Evolutionary conservation across 305 asterid species (phyloP), one percentile per base, ranked within the genome.

Genomic region (Fraxinus xanthoxyloides): DNA sequence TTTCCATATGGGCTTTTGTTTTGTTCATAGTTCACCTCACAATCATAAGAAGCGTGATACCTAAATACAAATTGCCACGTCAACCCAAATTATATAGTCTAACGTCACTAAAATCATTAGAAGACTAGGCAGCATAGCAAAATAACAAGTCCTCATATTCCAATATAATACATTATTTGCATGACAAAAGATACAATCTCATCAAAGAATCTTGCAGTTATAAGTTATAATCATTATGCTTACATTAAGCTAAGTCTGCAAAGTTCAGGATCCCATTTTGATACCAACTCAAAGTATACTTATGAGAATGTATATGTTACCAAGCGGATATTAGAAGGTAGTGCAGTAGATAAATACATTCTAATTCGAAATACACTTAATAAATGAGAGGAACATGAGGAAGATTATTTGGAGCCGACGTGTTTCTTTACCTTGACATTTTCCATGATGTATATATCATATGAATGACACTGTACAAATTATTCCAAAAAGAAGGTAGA

Each of bases 321-420:
- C 23, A 54, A 54, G 23, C 26, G n/a, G 65, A 54, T 7, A 61
- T 61, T 19, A 23, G 17, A 7, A 61, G 70, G 30, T 7, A 15
- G 63, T 17, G 63, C 63, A 17, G 61, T 23, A 3, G 8, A 51
- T 15, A 51, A 3, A 54, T 56, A 17, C 28, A 12, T 3, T 5
- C 12, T n/a, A n/a, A 31, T 23, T 40, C 78, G 13, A 72, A 79
- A 4, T 26, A 63, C 61, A 77, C 48, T 85, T 91, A 91, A 75
- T 94, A 89, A 78, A 93, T 88, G 84, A 93, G 87, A 17, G 97
- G 88, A 28, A 93, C 87, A 7, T 91, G 89, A 56, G 92, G 89
- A 36, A 92, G 92, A 63, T 88, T 89, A 40, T 87, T 92, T 7
- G 90, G 86, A 32, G 87, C 46, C 26, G 82, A 74, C 28, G 79